Evolutionary conservation across 495 filamentous ascomycete genomes (phyloP), one percentile per base, ranked within the genome.

Genomic region (Cercophora scortea): DNA sequence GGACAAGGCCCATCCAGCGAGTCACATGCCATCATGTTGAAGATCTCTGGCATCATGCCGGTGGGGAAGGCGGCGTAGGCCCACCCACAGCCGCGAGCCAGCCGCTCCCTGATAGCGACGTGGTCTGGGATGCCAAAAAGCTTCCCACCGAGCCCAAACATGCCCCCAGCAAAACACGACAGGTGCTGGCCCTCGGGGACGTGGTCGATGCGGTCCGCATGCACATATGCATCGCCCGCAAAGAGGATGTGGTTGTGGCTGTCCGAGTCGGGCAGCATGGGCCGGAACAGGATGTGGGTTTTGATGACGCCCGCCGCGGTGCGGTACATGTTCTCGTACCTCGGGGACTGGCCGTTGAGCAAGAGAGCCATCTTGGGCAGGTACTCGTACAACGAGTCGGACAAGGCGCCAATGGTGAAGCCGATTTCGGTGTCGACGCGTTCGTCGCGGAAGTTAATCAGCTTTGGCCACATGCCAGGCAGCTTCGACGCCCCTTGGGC

Each of bases 381-480:
- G 63, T 96, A 95, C 62, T 96, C 91, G 61, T 95, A 96, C 3
- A 86, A 75, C 5, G 87, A 92, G 65, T 96, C 91, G 11, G 88
- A 81, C 69, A 85, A 77, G 6, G 82, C 88, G 25, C 89, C 92
- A 13, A 96, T 68, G 0, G 83, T 85, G 59, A 85, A 97, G 17
- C 60, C 56, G 40, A 45, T 65, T 32, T 71, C 67, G 8, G 42
- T 32, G 4, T 60, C 50, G 42, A 66, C 64, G 8, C 40, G 12
- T 42, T 63, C 55, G 25, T 59, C 52, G 25, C 58, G 58, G 44
- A 76, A 67, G 50, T 70, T 56, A 34, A 72, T 61, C 7, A 51
- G 56, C 5, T 52, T 59, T 5, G 71, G 71, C 71, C 71, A 74
- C 61, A 74, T 54, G 11, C 89, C 89, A 9, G 90, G 88, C 34